Evolutionary conservation across 1,139 yeast species (phyloP).

Genomic region (Scheffersomyces cryptocercus): DNA sequence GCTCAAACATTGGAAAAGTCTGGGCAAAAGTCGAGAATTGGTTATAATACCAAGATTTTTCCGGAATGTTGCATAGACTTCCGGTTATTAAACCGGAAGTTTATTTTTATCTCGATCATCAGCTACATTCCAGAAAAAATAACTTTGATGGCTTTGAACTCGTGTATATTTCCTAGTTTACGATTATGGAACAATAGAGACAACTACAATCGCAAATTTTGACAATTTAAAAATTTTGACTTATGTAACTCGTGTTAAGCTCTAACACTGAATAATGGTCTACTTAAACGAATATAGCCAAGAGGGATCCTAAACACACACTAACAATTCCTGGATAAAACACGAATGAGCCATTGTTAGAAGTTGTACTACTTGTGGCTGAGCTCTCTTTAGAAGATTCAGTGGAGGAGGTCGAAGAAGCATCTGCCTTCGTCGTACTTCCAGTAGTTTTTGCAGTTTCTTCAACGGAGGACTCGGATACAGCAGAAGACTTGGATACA

Average conservation of each 20-base stretch:
- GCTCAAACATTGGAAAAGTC: too few relatives aligned
- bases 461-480: conserved; percentile 47
- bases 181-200: not conserved
- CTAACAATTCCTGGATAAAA: not conserved
- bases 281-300: not conserved
- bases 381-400: not conserved
- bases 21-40: not conserved
- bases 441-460: conserved; percentile 53
- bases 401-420: conserved; percentile 24
- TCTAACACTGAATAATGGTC: not conserved
- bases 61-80: too few relatives aligned
- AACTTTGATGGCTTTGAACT: not conserved
- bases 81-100: not conserved
- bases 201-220: not conserved
- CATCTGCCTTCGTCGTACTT: conserved; percentile 50
- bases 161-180: not conserved
- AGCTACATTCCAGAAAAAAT: not conserved
- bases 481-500: conserved; percentile 8
- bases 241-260: not conserved
- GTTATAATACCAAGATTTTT: not conserved
- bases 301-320: not conserved
- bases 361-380: not conserved
- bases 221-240: not conserved
- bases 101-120: not conserved
- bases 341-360: not conserved